Conservation (phyloP, 768 basidiomycete genomes). For the Russula abietina region DNA sequence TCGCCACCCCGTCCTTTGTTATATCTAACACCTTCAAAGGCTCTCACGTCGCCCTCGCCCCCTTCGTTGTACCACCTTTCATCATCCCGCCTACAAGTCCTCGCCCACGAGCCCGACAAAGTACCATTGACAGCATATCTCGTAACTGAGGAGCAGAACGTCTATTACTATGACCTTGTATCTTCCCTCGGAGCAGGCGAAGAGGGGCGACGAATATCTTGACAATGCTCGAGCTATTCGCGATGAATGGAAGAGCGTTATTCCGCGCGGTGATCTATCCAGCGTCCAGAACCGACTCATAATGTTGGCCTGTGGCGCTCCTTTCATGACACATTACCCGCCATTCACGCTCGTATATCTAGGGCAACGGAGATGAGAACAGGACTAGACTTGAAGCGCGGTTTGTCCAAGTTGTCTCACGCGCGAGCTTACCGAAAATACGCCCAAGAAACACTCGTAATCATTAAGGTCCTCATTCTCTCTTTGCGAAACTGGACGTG, state of each 20-base stretch:
- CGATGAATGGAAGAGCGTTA: slow-evolving; percentile 6
- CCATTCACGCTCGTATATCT: not conserved
- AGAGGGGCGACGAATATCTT: slow-evolving; percentile 15
- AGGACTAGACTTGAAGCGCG: slow-evolving; percentile 5
- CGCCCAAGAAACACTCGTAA: slow-evolving; percentile 1
- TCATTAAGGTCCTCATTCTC: slow-evolving; percentile 9
- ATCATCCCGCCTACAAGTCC: not conserved
- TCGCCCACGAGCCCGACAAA: not conserved
- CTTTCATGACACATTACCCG: not conserved
- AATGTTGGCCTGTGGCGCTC: not conserved
- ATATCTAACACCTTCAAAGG: not conserved
- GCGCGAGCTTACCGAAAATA: slow-evolving; percentile 10
- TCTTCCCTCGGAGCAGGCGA: slow-evolving; percentile 5
- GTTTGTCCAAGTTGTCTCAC: slow-evolving; percentile 5
- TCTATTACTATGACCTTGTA: not conserved
- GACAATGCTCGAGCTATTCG: slow-evolving; percentile 14
- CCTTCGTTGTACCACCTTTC: not conserved
- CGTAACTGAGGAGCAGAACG: not conserved
- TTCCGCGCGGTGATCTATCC: slow-evolving; percentile 6
- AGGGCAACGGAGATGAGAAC: slow-evolving; percentile 17
- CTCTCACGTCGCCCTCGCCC: not conserved
- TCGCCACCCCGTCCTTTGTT: not conserved
- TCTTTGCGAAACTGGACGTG: not conserved
- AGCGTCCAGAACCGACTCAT: slow-evolving; percentile 9
- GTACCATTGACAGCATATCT: not conserved